Base-by-base conservation (phyloP, 345 rosid genomes). In the Heritiera littoralis region DNA sequence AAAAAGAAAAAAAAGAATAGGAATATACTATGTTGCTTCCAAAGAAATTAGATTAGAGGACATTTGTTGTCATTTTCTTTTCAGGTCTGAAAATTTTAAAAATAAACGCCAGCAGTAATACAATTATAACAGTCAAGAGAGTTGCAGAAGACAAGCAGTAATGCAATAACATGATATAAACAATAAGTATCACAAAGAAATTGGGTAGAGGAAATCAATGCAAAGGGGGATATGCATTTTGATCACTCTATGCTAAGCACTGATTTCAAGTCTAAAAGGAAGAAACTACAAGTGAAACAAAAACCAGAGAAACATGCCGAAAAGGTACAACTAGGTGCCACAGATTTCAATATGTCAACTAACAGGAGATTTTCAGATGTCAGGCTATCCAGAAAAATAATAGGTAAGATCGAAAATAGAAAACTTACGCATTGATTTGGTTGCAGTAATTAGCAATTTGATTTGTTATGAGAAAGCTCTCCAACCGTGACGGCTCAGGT, bases 401-500 rank as follows among this genome's bases (percentile, higher is more conserved):
- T 23, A 7, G 49, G 61, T 52, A 40, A 20, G 64, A 80, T 78
- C 23, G 13, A 48, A 13, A 41, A 64, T 0, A 54, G 54, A 68
- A 12, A 76, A 78, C 90, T 38, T 91, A 97, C 99, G 96, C 97
- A 30, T 97, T 97, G 84, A 97, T 91, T 88, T 97, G 99, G 89
- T 89, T 94, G 90, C 99, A 97, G 78, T 90, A 94, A 87, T 94
- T 94, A 60, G 97, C 72, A 69, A 94, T 89, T 81, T 92, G 98
- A 87, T 97, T 97, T 80, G 98, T 88, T 81, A 93, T 84, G 48
- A 97, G 98, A 82, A 97, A 97, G 87, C 98, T 92, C 85, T 93
- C 99, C 86, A 97, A 83, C 49, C 97, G 94, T 17, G 99, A 86
- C 56, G 99, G 99, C 80, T 97, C 99, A 46, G 92, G 94, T 55